A percentile compares a stretch with the other conserved stretches of the same genome.
These are phyloP conservation scores for Aphanomyces stellatus DNA, from an alignment of 352 stramenopile species.

Conservation along the genomic window DNA sequence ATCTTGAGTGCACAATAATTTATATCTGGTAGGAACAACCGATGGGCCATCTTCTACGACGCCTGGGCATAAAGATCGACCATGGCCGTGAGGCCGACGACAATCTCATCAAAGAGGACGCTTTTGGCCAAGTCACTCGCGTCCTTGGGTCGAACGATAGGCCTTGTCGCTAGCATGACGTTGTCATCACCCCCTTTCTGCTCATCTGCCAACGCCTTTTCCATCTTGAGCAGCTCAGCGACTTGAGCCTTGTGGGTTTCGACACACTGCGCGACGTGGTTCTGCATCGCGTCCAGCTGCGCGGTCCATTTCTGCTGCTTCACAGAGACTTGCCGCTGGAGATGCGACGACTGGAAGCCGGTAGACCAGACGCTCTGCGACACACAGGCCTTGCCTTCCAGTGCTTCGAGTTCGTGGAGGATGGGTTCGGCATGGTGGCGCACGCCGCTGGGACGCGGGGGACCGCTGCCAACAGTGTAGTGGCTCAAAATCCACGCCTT, in stretches of 20 bases:
- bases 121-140: no score
- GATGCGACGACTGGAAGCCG: not conserved
- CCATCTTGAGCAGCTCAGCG: not conserved
- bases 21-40: no score
- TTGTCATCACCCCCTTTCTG: no score
- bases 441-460: no score
- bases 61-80: no score
- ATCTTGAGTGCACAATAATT: no score
- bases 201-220: slow-evolving; percentile 3
- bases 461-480: not conserved
- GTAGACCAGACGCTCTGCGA: not conserved
- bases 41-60: no score
- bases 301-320: slow-evolving; percentile 3
- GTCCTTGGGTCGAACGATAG: no score
- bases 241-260: not conserved
- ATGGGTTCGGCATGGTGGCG: no score
- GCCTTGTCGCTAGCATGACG: no score
- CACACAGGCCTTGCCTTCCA: not conserved
- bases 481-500: slow-evolving; percentile 16
- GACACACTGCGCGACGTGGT: not conserved
- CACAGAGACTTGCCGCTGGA: not conserved
- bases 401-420: not conserved
- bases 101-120: no score
- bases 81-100: no score
- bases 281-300: slow-evolving; percentile 6